A percentile compares a stretch with the other conserved stretches of the same genome.
phyloP scores from a whole-genome alignment of 257 asterid genomes.

The Leptodermis oblonga region DNA sequence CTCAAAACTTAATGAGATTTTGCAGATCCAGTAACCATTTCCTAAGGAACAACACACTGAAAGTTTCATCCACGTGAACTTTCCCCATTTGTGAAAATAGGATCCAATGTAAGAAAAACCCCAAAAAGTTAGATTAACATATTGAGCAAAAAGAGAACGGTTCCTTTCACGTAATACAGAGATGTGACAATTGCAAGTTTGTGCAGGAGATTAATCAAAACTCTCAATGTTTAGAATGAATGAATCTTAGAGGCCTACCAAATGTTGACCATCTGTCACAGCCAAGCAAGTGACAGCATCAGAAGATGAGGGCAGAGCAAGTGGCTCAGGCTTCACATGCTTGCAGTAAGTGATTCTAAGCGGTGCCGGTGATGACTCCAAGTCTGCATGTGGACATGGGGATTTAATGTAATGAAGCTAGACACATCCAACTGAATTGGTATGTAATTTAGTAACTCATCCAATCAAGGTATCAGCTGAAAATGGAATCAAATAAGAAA shows the following conservation, averaged over 20 bases:
- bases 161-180: background rate
- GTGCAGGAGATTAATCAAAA: slow-evolving; percentile 13
- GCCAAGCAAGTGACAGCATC: slow-evolving; percentile 14
- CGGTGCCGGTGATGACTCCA: background rate
- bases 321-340: slow-evolving; percentile 20
- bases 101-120: background rate
- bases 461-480: background rate
- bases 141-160: background rate
- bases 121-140: background rate
- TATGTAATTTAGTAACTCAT: background rate
- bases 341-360: background rate
- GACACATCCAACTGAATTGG: background rate
- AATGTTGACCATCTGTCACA: slow-evolving; percentile 14
- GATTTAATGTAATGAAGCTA: background rate
- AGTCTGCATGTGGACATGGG: slow-evolving; percentile 4
- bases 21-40: background rate
- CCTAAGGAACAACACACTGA: background rate
- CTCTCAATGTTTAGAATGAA: background rate
- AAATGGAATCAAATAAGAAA: slow-evolving; percentile 6
- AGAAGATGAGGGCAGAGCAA: slow-evolving; percentile 10
- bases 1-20: background rate
- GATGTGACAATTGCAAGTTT: background rate
- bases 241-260: slow-evolving; percentile 15
- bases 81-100: background rate
- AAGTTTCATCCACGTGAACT: background rate